Evolutionary conservation across 2,329 filamentous ascomycete species (phyloP), one percentile per base, ranked within the genome.

Genomic region (Fusarium aywerte): DNA sequence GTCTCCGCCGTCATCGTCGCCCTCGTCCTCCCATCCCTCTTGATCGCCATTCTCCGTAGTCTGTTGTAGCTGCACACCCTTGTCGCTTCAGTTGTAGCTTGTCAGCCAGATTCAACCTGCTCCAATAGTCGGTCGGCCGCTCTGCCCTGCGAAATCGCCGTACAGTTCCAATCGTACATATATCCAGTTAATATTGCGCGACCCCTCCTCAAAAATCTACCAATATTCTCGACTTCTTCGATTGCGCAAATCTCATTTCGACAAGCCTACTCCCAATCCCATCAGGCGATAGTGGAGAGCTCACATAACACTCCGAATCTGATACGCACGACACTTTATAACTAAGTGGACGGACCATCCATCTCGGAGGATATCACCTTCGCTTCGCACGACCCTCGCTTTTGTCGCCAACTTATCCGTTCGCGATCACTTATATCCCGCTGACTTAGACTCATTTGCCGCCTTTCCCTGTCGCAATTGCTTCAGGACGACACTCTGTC

Each of bases 401-500:
- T 38, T 61, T 59, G 39, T 65, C 53, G 45, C 54, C 61, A 67
- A 53, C 57, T 40, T 59, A 49, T 25, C 64, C 47, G 57, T 44
- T 42, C 55, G 52, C 40, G 45, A 54, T 51, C 53, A 32, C 53
- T 27, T 56, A 32, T 50, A 55, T 21, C 35, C 27, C 45, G 25
- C 40, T 47, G 23, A 45, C 27, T 42, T 50, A 51, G 36, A 54
- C 43, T 39, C 29, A 54, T 53, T 47, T 38, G 50, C 33, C 52
- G 33, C 50, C 42, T 51, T 27, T 58, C 43, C 42, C 38, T 50
- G 36, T 59, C 61, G 52, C 67, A 64, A 48, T 49, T 20, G 54
- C 55, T 67, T 50, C 42, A 58, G 71, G 71, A 65, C 71, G 71
- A 65, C 70, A 65, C 68, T 72, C 71, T 72, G 65, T 74, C 71